Percentiles rank a stretch among this genome's conserved stretches.
Evolutionary conservation across 345 rosid genomes (phyloP).

Genomic region (Syzygium jambos): DNA sequence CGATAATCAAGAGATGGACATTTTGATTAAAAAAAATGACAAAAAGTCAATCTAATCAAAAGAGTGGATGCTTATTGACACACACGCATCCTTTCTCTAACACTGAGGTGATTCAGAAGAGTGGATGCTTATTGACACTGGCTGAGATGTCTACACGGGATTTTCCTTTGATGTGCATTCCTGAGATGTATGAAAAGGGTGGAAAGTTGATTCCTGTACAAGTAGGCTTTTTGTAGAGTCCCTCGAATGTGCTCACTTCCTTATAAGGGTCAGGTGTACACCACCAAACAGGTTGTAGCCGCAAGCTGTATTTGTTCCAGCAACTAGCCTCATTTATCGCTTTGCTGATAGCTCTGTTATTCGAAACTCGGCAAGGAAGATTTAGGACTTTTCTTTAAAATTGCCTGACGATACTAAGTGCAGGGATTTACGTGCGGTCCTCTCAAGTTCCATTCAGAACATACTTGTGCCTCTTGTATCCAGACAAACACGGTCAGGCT

Average conservation of each 20-base stretch:
- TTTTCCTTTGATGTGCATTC: neutral
- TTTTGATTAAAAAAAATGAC: neutral
- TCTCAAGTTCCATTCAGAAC: neutral
- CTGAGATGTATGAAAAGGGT: neutral
- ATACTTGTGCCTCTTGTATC: neutral
- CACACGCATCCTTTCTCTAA: neutral
- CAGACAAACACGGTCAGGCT: neutral
- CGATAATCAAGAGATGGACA: neutral
- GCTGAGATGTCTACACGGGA: neutral
- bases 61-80: neutral
- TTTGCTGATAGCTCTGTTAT: neutral
- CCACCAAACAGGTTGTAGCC: neutral
- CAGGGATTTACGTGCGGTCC: neutral
- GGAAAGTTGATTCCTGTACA: neutral
- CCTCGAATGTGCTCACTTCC: neutral
- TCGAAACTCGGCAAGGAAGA: neutral
- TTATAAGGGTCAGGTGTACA: neutral
- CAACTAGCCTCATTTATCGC: neutral
- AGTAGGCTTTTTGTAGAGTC: neutral
- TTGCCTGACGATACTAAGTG: neutral
- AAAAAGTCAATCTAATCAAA: no score
- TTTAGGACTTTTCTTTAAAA: neutral
- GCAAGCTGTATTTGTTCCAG: neutral
- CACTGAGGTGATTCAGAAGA: neutral
- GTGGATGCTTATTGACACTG: neutral